Conservation (phyloP, 441 rosid species). For the Breynia disticha region DNA sequence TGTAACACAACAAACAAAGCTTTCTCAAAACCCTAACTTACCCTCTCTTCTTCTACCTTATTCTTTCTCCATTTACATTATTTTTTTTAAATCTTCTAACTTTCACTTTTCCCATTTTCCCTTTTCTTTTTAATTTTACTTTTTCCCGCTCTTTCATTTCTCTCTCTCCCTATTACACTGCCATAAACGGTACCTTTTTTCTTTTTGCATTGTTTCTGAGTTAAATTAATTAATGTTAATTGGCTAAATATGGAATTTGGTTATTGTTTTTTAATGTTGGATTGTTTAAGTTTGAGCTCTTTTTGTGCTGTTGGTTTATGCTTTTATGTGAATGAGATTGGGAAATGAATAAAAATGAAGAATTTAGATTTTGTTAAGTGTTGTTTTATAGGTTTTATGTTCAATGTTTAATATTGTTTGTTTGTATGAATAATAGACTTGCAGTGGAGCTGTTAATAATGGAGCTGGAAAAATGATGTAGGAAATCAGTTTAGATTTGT, state of each 20-base stretch:
- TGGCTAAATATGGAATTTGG: neutral
- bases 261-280: neutral
- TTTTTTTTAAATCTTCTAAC: no score
- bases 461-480: no score
- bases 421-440: no score
- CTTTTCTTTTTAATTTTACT: neutral
- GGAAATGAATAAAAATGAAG: neutral
- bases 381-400: neutral
- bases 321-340: neutral
- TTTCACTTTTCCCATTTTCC: neutral
- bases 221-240: neutral
- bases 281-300: neutral
- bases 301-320: conserved; percentile 1
- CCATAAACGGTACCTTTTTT: neutral
- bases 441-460: neutral
- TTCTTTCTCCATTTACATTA: neutral
- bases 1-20: neutral
- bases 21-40: conserved; percentile 18
- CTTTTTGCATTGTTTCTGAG: neutral
- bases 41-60: no score
- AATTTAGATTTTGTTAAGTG: neutral
- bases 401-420: no score
- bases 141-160: neutral
- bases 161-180: no score
- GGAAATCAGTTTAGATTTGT: neutral